These are phyloP conservation scores for Annona squamosa DNA, from an alignment of 164 flowering plant species.

Conservation along the genomic window DNA sequence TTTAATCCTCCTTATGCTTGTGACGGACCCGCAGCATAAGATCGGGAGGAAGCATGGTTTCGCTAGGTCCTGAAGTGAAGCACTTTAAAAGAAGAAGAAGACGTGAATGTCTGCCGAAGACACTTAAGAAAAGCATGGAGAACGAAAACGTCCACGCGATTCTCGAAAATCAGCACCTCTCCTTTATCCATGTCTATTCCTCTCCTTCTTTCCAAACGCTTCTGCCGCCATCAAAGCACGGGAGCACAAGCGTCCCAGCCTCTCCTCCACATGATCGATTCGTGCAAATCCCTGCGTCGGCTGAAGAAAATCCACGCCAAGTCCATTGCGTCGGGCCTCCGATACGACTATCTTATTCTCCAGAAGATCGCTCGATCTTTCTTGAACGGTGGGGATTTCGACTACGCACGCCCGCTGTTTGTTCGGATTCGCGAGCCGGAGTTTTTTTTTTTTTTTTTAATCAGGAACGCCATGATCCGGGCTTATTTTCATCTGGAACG, in stretches of 20 bases:
- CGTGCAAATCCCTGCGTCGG: neutral
- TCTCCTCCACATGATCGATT: neutral
- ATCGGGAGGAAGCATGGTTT: too few relatives aligned
- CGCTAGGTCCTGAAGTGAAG: too few relatives aligned
- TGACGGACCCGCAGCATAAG: too few relatives aligned
- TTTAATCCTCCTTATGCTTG: too few relatives aligned
- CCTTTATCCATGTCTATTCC: too few relatives aligned
- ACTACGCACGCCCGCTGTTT: neutral
- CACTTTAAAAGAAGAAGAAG: too few relatives aligned
- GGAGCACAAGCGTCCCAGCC: neutral
- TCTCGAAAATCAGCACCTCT: too few relatives aligned
- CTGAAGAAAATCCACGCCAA: conserved; percentile 3
- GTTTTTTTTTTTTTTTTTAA: neutral
- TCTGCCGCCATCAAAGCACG: neutral
- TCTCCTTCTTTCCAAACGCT: too few relatives aligned
- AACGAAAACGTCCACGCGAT: too few relatives aligned
- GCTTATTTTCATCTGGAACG: conserved; percentile 2
- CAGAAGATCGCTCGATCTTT: neutral
- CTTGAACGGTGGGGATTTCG: neutral
- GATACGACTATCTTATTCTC: neutral
- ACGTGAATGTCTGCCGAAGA: too few relatives aligned
- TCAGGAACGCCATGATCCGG: conserved; percentile 18
- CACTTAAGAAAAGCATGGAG: too few relatives aligned
- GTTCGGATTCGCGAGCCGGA: neutral
- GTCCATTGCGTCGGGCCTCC: neutral